A percentile compares a stretch with the other conserved stretches of the same genome.
These are phyloP conservation scores for Alternaria ventricosa DNA, from an alignment of 2,329 filamentous ascomycete genomes.

Conservation along the genomic window DNA sequence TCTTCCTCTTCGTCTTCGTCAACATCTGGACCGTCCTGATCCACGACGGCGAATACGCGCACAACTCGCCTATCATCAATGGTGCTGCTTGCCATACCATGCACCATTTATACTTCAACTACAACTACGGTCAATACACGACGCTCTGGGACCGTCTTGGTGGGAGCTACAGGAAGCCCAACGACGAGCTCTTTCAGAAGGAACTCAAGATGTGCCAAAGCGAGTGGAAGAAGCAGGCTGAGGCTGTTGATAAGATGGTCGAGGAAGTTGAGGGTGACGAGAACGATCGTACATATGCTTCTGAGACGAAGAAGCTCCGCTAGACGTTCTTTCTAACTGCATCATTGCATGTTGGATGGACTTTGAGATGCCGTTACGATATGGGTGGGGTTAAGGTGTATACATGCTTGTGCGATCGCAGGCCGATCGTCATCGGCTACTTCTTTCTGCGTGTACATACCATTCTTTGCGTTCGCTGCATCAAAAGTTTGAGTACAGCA, in stretches of 20 bases:
- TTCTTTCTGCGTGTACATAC: slow-evolving; percentile 10
- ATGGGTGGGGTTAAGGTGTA: neutral
- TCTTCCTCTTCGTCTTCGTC: slow-evolving; percentile 86
- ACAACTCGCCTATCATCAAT: slow-evolving; percentile 90
- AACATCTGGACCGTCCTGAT: slow-evolving; percentile 98
- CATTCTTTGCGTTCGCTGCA: slow-evolving; percentile 14
- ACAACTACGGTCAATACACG: slow-evolving; percentile 95
- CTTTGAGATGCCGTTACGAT: slow-evolving; percentile 13
- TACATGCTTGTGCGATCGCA: slow-evolving; percentile 2
- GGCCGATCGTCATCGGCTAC: slow-evolving; percentile 4
- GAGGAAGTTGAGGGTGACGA: slow-evolving; percentile 70
- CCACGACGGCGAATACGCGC: slow-evolving; percentile 92
- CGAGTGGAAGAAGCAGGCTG: slow-evolving; percentile 79
- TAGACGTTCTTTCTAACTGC: neutral
- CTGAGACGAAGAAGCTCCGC: slow-evolving; percentile 49
- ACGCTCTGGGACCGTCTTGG: slow-evolving; percentile 90
- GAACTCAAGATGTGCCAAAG: slow-evolving; percentile 83
- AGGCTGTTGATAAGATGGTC: slow-evolving; percentile 78
- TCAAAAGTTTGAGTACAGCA: slow-evolving; percentile 3
- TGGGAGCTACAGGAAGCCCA: slow-evolving; percentile 85
- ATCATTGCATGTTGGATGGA: neutral
- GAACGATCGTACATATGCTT: slow-evolving; percentile 55
- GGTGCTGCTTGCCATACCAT: slow-evolving; percentile 91
- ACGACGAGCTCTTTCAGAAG: slow-evolving; percentile 81
- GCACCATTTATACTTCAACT: slow-evolving; percentile 75